Evolutionary conservation across 2,329 filamentous ascomycete genomes (phyloP).

Genomic region (Claviceps pazoutovae): DNA sequence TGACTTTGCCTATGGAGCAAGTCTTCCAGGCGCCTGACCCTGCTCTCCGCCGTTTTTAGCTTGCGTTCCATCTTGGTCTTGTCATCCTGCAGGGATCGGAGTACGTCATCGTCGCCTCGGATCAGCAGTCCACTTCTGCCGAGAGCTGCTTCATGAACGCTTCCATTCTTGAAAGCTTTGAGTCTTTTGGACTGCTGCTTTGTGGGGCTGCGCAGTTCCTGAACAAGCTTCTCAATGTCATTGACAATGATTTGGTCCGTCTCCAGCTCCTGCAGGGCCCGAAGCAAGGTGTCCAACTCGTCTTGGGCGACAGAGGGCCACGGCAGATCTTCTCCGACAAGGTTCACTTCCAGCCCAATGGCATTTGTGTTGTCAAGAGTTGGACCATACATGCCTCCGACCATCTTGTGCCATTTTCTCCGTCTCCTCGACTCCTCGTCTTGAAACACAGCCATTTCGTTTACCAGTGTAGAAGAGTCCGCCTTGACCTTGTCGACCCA

Average conservation of each 20-base stretch:
- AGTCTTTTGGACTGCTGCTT: slow-evolving; percentile 76
- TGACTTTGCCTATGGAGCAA: slow-evolving; percentile 72
- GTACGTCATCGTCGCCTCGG: slow-evolving; percentile 74
- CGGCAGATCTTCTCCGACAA: slow-evolving; percentile 61
- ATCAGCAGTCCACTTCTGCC: slow-evolving; percentile 77
- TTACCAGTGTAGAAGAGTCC: slow-evolving; percentile 75
- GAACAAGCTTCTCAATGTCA: slow-evolving; percentile 62
- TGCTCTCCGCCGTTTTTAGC: slow-evolving; percentile 71
- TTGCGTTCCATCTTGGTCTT: slow-evolving; percentile 62
- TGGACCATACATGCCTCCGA: slow-evolving; percentile 62
- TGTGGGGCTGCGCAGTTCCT: slow-evolving; percentile 68
- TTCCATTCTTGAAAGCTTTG: slow-evolving; percentile 93
- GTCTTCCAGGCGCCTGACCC: slow-evolving; percentile 83
- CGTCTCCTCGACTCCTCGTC: slow-evolving; percentile 84
- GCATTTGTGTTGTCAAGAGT: slow-evolving; percentile 55
- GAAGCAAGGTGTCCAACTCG: slow-evolving; percentile 63
- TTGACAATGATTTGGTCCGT: slow-evolving; percentile 52
- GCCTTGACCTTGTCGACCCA: slow-evolving; percentile 85
- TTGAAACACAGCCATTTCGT: slow-evolving; percentile 83
- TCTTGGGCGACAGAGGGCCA: slow-evolving; percentile 69
- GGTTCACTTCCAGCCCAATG: slow-evolving; percentile 69
- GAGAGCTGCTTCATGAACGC: slow-evolving; percentile 77
- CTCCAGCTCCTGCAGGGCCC: slow-evolving; percentile 48
- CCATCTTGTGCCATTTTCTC: slow-evolving; percentile 78
- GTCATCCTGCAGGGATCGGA: slow-evolving; percentile 66